Evolutionary conservation across 768 basidiomycete genomes (phyloP).

Genomic region (Sarcomyxa edulis): DNA sequence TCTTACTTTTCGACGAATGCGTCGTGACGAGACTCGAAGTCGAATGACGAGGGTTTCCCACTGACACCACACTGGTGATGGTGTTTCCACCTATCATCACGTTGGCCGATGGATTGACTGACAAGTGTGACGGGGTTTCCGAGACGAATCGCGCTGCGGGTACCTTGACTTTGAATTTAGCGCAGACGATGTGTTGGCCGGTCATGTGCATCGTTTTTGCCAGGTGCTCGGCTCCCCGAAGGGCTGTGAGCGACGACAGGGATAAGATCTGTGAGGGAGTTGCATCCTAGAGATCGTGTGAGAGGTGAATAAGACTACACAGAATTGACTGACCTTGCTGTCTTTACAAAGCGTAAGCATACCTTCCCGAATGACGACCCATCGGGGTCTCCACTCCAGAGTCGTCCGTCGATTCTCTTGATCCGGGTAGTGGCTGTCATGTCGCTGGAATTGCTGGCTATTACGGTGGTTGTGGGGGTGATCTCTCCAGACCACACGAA

Average conservation of each 20-base stretch:
- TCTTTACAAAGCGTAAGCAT: slow-evolving; percentile 49
- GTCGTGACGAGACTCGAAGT: too few relatives aligned
- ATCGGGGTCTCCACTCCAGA: slow-evolving; percentile 59
- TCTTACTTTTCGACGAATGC: too few relatives aligned
- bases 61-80: too few relatives aligned
- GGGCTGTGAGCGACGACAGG: slow-evolving; percentile 31
- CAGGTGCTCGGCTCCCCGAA: slow-evolving; percentile 43
- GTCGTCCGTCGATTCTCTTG: slow-evolving; percentile 26
- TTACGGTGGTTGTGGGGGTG: slow-evolving; percentile 4
- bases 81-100: too few relatives aligned
- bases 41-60: too few relatives aligned
- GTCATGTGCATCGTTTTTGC: not conserved
- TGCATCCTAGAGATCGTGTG: slow-evolving; percentile 25
- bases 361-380: slow-evolving; percentile 58
- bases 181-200: slow-evolving; percentile 7
- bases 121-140: too few relatives aligned
- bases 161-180: slow-evolving; percentile 9
- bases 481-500: slow-evolving; percentile 37
- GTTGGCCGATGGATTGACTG: too few relatives aligned
- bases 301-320: slow-evolving; percentile 2
- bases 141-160: too few relatives aligned
- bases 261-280: slow-evolving; percentile 33
- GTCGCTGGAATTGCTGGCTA: not conserved
- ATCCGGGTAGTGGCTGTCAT: too few relatives aligned
- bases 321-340: slow-evolving; percentile 36